phyloP scores from a whole-genome alignment of 2,329 filamentous ascomycete species.

The Pyricularia sp. region DNA sequence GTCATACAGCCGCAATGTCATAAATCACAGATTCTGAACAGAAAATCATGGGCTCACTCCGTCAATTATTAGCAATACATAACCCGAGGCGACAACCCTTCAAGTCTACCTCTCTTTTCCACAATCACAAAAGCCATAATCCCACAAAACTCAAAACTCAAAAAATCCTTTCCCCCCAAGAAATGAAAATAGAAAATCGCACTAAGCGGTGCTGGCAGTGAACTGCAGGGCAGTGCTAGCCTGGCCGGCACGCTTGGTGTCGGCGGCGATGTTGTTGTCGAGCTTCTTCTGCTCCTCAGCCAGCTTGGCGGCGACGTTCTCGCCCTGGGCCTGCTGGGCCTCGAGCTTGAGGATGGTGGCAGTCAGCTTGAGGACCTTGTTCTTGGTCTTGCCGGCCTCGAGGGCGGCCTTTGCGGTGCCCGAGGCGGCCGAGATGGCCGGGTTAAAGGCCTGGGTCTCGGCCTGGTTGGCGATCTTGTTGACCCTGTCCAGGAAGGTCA shows the following conservation, averaged over 20 bases:
- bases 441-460: constrained; percentile 34
- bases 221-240: constrained; percentile 25
- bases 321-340: constrained; percentile 33
- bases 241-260: constrained; percentile 27
- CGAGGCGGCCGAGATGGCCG: constrained; percentile 29
- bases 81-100: neutral
- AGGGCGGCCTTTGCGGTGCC: constrained; percentile 27
- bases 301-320: constrained; percentile 25
- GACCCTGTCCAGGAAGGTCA: constrained; percentile 28
- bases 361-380: constrained; percentile 39
- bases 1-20: neutral
- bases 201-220: constrained; percentile 14
- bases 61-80: neutral
- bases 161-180: neutral
- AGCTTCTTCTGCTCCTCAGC: constrained; percentile 33
- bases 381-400: constrained; percentile 37
- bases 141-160: neutral
- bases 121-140: neutral
- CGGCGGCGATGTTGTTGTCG: constrained; percentile 32
- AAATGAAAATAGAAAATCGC: neutral
- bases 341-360: constrained; percentile 32
- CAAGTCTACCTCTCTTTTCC: neutral
- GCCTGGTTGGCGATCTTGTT: constrained; percentile 36
- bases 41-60: neutral
- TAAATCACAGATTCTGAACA: neutral